Evolutionary conservation across 768 basidiomycete genomes (phyloP).

Genomic region (Cubamyces sp.): DNA sequence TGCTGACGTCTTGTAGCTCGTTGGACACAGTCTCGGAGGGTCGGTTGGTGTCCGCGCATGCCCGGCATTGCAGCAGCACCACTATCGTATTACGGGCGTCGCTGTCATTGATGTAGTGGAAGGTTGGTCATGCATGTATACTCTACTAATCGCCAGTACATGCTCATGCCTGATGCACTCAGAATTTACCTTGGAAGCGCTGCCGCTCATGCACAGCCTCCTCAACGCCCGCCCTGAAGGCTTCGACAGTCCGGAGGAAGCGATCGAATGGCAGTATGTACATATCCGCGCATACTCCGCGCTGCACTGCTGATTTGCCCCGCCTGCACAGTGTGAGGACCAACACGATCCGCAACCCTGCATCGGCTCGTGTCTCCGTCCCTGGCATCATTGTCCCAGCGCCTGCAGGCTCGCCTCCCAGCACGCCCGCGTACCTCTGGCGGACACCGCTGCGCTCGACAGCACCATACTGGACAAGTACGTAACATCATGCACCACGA

Average conservation of each 20-base stretch:
- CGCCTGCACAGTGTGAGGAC: slow-evolving; percentile 63
- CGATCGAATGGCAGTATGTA: slow-evolving; percentile 95
- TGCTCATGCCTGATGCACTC: not conserved
- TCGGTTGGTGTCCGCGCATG: slow-evolving; percentile 80
- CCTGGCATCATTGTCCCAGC: slow-evolving; percentile 71
- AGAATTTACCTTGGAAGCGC: slow-evolving; percentile 93
- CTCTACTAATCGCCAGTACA: too few relatives aligned
- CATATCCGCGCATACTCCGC: not conserved
- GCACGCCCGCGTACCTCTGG: slow-evolving; percentile 65
- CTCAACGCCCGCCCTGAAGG: slow-evolving; percentile 84
- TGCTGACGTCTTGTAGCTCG: slow-evolving; percentile 28
- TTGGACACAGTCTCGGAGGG: slow-evolving; percentile 98
- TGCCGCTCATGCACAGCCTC: slow-evolving; percentile 90
- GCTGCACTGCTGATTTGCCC: not conserved
- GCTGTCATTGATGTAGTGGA: slow-evolving; percentile 50
- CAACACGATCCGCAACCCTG: slow-evolving; percentile 77
- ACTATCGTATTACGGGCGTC: slow-evolving; percentile 77
- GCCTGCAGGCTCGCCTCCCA: slow-evolving; percentile 38
- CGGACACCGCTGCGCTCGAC: slow-evolving; percentile 82
- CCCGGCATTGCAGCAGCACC: slow-evolving; percentile 63
- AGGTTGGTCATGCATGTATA: slow-evolving; percentile 16
- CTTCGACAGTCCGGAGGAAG: slow-evolving; percentile 82
- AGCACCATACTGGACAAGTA: slow-evolving; percentile 89
- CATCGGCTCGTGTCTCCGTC: slow-evolving; percentile 88
- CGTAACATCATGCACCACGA: slow-evolving; percentile 30